phyloP scores from a whole-genome alignment of 1,284 basidiomycete species.

The Fomitiporia mediterranea region DNA sequence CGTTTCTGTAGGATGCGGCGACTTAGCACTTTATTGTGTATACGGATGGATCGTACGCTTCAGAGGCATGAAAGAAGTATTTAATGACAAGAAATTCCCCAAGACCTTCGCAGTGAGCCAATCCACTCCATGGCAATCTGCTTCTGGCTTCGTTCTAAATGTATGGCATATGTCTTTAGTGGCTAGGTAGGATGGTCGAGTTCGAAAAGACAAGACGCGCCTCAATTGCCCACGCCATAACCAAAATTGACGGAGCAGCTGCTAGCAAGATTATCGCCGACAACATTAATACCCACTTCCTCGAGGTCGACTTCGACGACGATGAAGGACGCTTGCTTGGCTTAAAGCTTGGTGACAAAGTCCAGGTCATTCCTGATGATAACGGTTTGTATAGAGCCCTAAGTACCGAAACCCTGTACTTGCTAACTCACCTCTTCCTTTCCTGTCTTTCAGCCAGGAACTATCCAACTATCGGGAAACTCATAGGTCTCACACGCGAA shows the following conservation, averaged over 20 bases:
- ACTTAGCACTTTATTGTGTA: conserved; percentile 46
- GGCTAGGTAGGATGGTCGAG: conserved; percentile 39
- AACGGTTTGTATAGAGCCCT: conserved; percentile 38
- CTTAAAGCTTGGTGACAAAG: conserved; percentile 34
- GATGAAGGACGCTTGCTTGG: conserved; percentile 41
- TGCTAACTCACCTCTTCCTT: no score
- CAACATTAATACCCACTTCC: conserved; percentile 30
- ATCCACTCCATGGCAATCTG: conserved; percentile 5
- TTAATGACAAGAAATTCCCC: conserved; percentile 39
- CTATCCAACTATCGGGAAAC: conserved; percentile 33
- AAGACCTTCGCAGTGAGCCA: conserved; percentile 35
- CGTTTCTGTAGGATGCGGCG: conserved; percentile 43
- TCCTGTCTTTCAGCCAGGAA: conserved; percentile 12
- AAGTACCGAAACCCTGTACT: no score
- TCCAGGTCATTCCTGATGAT: conserved; percentile 46
- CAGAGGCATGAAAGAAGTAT: conserved; percentile 33
- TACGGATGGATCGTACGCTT: conserved; percentile 41
- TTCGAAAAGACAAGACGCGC: conserved; percentile 33
- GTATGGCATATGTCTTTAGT: no score
- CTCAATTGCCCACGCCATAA: conserved; percentile 24
- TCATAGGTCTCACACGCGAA: conserved; percentile 45
- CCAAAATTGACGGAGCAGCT: conserved; percentile 35
- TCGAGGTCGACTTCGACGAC: conserved; percentile 41
- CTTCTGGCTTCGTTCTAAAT: no score
- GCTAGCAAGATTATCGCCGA: conserved; percentile 43